phyloP scores from a whole-genome alignment of 768 basidiomycete species.

The Naganishia antarctica region DNA sequence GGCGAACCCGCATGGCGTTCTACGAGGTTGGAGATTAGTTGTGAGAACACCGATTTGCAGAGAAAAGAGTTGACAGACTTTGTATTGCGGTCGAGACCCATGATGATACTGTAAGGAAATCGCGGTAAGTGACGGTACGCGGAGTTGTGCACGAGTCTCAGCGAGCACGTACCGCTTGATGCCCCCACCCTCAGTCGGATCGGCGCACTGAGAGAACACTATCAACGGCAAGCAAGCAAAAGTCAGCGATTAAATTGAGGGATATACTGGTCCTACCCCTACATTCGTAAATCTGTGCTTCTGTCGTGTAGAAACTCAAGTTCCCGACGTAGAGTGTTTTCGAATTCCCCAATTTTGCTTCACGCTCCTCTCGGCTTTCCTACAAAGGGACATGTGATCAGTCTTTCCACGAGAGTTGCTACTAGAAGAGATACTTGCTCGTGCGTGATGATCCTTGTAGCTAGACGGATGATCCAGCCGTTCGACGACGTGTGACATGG shows the following conservation, averaged over 20 bases:
- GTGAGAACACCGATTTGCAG: not conserved
- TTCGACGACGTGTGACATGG: slow-evolving; percentile 71
- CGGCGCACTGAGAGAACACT: slow-evolving; percentile 47
- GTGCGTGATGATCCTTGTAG: slow-evolving; percentile 88
- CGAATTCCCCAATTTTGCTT: slow-evolving; percentile 60
- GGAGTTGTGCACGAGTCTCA: not conserved
- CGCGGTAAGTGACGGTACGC: not conserved
- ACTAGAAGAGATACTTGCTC: slow-evolving; percentile 54
- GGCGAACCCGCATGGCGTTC: slow-evolving; percentile 50
- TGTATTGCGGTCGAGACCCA: slow-evolving; percentile 46
- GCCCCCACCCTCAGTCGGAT: slow-evolving; percentile 44
- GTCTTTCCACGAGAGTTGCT: not conserved
- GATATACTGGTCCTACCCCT: too few species aligned
- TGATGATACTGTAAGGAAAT: slow-evolving; percentile 40
- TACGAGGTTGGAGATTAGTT: slow-evolving; percentile 20
- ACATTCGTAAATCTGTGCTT: slow-evolving; percentile 48
- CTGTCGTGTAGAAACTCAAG: slow-evolving; percentile 44
- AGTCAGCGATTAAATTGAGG: too few species aligned
- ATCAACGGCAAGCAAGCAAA: too few species aligned
- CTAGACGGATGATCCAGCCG: slow-evolving; percentile 89
- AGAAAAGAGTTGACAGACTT: slow-evolving; percentile 30
- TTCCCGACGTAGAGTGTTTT: slow-evolving; percentile 81
- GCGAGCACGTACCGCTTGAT: slow-evolving; percentile 39
- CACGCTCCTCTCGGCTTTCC: slow-evolving; percentile 67
- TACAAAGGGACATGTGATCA: too few species aligned